Conservation (phyloP, 176 grass and related monocot genomes). For the Puya raimondii region DNA sequence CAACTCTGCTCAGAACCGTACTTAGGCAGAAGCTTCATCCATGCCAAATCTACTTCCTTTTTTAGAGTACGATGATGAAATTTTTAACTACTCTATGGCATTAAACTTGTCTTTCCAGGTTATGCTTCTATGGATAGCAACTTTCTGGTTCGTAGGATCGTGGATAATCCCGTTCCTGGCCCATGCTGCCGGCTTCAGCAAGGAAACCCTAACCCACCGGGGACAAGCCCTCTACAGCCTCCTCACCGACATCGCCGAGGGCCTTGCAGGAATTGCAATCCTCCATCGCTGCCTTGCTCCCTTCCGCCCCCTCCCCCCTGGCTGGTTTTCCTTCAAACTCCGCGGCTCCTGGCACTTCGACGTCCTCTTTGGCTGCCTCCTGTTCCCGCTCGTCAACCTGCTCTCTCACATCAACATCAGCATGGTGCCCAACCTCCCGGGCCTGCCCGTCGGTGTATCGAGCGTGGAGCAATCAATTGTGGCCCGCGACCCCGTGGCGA, state of each 20-base stretch:
- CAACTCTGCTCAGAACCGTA: too few species aligned
- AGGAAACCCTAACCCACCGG: slow-evolving; percentile 78
- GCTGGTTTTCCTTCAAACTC: slow-evolving; percentile 81
- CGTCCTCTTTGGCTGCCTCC: slow-evolving; percentile 54
- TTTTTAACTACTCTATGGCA: not conserved
- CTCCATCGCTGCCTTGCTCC: slow-evolving; percentile 75
- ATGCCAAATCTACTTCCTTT: not conserved
- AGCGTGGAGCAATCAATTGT: slow-evolving; percentile 95
- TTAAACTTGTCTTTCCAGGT: slow-evolving; percentile 35
- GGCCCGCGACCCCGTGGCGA: slow-evolving; percentile 69
- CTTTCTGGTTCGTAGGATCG: slow-evolving; percentile 96
- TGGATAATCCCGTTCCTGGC: slow-evolving; percentile 96
- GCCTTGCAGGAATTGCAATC: slow-evolving; percentile 83
- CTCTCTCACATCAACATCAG: slow-evolving; percentile 85
- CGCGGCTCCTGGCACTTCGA: slow-evolving; percentile 74
- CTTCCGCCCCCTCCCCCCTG: slow-evolving; percentile 79
- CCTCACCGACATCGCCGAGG: slow-evolving; percentile 76
- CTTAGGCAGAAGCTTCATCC: not conserved
- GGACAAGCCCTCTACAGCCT: slow-evolving; percentile 94
- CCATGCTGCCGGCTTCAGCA: slow-evolving; percentile 81
- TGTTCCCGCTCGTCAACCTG: slow-evolving; percentile 83
- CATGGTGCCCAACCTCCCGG: slow-evolving; percentile 45
- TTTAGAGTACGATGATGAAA: not conserved
- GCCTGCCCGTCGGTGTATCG: slow-evolving; percentile 41
- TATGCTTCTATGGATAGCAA: slow-evolving; percentile 89